Conservation (phyloP, 2,329 filamentous ascomycete genomes). For the Colletotrichum costaricense region DNA sequence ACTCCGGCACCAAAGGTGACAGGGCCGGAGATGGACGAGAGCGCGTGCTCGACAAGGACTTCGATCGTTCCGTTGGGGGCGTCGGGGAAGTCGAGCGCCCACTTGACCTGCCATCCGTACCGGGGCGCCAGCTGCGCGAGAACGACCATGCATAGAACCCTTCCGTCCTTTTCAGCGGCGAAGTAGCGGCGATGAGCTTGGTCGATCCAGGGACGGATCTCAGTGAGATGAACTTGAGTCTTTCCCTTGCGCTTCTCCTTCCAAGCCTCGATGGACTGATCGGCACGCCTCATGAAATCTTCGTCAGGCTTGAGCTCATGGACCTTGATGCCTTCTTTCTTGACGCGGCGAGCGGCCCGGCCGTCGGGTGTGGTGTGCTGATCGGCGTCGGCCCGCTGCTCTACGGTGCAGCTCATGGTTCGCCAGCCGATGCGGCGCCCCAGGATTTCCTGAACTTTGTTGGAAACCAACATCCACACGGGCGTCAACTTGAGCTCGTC, state of each 20-base stretch:
- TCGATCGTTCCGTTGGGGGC: slow-evolving; percentile 91
- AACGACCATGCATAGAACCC: slow-evolving; percentile 81
- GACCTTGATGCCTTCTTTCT: slow-evolving; percentile 86
- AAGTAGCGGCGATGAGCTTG: slow-evolving; percentile 87
- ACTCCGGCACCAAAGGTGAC: slow-evolving; percentile 93
- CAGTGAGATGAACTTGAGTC: slow-evolving; percentile 87
- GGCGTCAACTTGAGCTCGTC: slow-evolving; percentile 78
- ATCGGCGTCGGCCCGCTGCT: slow-evolving; percentile 87
- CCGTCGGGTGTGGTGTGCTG: slow-evolving; percentile 75
- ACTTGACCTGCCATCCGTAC: slow-evolving; percentile 95
- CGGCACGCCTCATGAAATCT: slow-evolving; percentile 75
- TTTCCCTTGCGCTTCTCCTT: slow-evolving; percentile 80
- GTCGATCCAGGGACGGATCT: slow-evolving; percentile 90
- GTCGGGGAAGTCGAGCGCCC: slow-evolving; percentile 91
- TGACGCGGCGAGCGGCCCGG: slow-evolving; percentile 82
- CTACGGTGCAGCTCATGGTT: slow-evolving; percentile 86
- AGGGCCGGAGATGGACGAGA: slow-evolving; percentile 61
- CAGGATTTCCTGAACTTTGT: slow-evolving; percentile 82
- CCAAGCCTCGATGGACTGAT: slow-evolving; percentile 84
- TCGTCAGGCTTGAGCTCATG: slow-evolving; percentile 77
- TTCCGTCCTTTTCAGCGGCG: slow-evolving; percentile 80
- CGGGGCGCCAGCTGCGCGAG: slow-evolving; percentile 83
- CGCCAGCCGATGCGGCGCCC: slow-evolving; percentile 87
- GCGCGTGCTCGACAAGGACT: slow-evolving; percentile 78
- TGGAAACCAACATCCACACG: slow-evolving; percentile 89